Evolutionary conservation across 306 rosid species (phyloP).

Genomic region (Dryas alaskensis): DNA sequence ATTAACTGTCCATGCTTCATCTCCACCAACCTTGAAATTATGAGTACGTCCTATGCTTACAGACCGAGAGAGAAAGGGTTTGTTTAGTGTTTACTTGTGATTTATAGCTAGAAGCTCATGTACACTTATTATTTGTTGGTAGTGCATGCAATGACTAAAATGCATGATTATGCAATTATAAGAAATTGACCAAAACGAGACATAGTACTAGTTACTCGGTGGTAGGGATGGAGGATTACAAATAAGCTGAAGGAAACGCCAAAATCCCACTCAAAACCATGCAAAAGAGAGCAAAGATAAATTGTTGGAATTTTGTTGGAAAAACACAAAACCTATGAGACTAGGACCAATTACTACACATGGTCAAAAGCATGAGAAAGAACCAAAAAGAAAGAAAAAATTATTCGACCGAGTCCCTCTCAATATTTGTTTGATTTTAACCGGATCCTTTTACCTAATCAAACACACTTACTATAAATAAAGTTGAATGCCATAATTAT

Average conservation of each 20-base stretch:
- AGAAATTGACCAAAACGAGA: constrained; percentile 32
- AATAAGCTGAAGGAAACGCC: constrained; percentile 37
- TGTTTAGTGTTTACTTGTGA: too few relatives aligned
- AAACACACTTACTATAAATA: too few relatives aligned
- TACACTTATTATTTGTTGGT: too few relatives aligned
- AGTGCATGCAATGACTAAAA: not conserved
- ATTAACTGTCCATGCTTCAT: constrained; percentile 2
- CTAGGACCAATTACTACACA: constrained; percentile 8
- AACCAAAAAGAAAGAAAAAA: not conserved
- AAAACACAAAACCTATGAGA: not conserved
- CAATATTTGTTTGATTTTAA: constrained; percentile 1
- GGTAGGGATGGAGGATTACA: constrained; percentile 17
- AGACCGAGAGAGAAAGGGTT: too few relatives aligned
- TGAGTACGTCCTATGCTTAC: too few relatives aligned
- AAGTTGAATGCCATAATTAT: too few relatives aligned
- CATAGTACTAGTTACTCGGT: constrained; percentile 35
- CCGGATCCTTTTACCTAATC: not conserved
- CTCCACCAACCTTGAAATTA: constrained; percentile 17
- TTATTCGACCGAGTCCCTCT: not conserved
- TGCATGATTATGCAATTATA: constrained; percentile 54
- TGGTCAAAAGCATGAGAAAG: constrained; percentile 18
- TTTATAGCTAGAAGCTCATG: too few relatives aligned
- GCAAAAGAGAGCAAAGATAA: constrained; percentile 32
- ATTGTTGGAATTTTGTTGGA: constrained; percentile 24
- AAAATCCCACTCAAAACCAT: constrained; percentile 55